Evolutionary conservation across 768 basidiomycete species (phyloP), one percentile per base, ranked within the genome.

Genomic region (Kondoa subrosea): DNA sequence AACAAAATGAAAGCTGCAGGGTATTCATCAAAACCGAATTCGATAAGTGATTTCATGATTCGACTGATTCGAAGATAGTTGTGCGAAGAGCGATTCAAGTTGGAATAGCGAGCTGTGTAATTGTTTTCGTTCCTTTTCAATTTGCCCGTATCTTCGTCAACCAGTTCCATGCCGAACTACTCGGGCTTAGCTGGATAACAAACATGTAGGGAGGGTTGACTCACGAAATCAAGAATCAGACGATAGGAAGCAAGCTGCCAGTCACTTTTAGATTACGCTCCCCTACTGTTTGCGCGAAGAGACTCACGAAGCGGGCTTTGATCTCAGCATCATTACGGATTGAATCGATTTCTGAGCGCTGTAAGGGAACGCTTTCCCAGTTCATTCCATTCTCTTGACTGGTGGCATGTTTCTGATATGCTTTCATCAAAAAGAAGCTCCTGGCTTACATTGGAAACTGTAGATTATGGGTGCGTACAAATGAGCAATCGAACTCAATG

Each of bases 11-110:
- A 86, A 0, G 84, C 85, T 3, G 83, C 81, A 71, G 83, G 85
- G 34, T 86, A 76, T 21, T 75, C 80, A 72, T 87, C 86, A 56
- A 86, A 75, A 21, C 84, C 86, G 67, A 87, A 75, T 73, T 87
- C 85, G 21, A 85, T 87, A 27, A 87, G 77, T 71, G 82, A 85
- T 76, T 87, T 87, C 73, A 88, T 77, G 69, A 87, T 87, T 61
- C 87, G 85, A 40, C 86, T 84, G 72, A 87, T 85, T 57, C 87
- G 84, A 67, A 87, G 81, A 76, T 87, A 82, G 76, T 88, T 88
- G 76, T 88, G 87, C 16, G 82, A 76, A n/a, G 84, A 82, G 56
- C 80, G 78, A 72, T 81, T 77, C 65, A 87, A 83, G 72, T 88
- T 87, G 40, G 74, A 75, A 74, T 86, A 87, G 68, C 84, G 81